These are phyloP conservation scores for Fusarium mundagurra DNA, from an alignment of 2,329 filamentous ascomycete species.

Conservation along the genomic window DNA sequence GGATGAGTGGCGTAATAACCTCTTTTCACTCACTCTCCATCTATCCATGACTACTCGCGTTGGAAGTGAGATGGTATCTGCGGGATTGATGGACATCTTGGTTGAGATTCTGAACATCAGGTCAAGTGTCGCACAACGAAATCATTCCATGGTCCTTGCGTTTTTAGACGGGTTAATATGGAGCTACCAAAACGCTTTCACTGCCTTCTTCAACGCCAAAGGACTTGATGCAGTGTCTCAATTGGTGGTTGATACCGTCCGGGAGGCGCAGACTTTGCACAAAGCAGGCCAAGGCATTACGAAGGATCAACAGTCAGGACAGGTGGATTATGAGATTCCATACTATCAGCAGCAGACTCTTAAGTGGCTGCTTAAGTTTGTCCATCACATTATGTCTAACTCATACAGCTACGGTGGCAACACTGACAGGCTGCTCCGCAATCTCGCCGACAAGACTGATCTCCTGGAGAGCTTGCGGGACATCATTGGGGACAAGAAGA, in stretches of 20 bases:
- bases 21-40: slow-evolving; percentile 88
- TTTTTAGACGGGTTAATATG: slow-evolving; percentile 92
- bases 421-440: slow-evolving; percentile 88
- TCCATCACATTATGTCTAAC: slow-evolving; percentile 93
- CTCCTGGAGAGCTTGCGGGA: slow-evolving; percentile 81
- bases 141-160: slow-evolving; percentile 83
- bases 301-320: slow-evolving; percentile 74
- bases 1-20: slow-evolving; percentile 89
- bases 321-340: slow-evolving; percentile 92
- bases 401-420: slow-evolving; percentile 76
- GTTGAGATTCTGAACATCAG: slow-evolving; percentile 88
- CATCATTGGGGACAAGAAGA: slow-evolving; percentile 80
- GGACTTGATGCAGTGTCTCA: slow-evolving; percentile 93
- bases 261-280: slow-evolving; percentile 73
- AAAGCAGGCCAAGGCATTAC: slow-evolving; percentile 77
- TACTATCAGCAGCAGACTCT: slow-evolving; percentile 94
- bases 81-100: slow-evolving; percentile 88
- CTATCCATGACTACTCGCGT: slow-evolving; percentile 79
- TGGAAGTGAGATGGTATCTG: slow-evolving; percentile 85
- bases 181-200: slow-evolving; percentile 84
- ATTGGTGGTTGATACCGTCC: slow-evolving; percentile 82
- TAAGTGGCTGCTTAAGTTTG: slow-evolving; percentile 94
- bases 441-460: slow-evolving; percentile 91
- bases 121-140: slow-evolving; percentile 82
- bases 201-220: slow-evolving; percentile 80